Conservation (phyloP, 2,329 filamentous ascomycete genomes). For the Fusarium pseudoanthophilum region DNA sequence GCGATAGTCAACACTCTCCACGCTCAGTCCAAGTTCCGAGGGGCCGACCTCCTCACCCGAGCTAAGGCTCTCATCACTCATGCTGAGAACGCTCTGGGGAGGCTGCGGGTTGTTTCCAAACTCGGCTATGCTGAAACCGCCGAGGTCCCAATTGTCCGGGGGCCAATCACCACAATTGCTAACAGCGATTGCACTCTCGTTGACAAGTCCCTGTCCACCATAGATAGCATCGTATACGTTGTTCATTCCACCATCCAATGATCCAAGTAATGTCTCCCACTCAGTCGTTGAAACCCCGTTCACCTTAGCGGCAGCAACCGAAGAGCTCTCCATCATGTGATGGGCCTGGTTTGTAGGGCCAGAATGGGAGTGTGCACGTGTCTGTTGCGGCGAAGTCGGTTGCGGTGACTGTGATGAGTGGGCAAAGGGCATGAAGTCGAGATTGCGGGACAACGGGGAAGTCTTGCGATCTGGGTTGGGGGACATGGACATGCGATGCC, state of each 20-base stretch:
- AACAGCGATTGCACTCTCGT: slow-evolving; percentile 58
- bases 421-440: slow-evolving; percentile 69
- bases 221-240: slow-evolving; percentile 90
- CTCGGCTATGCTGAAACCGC: slow-evolving; percentile 62
- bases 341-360: slow-evolving; percentile 32
- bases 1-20: slow-evolving; percentile 50
- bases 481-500: slow-evolving; percentile 61
- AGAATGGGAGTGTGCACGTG: slow-evolving; percentile 51
- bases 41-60: slow-evolving; percentile 63
- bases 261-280: slow-evolving; percentile 85
- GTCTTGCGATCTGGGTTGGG: slow-evolving; percentile 47
- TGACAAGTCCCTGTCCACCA: slow-evolving; percentile 67
- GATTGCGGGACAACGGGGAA: slow-evolving; percentile 51
- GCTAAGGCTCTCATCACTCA: slow-evolving; percentile 69
- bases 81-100: slow-evolving; percentile 64
- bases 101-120: slow-evolving; percentile 55
- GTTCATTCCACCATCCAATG: slow-evolving; percentile 80
- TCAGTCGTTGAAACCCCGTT: slow-evolving; percentile 70
- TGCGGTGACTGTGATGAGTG: slow-evolving; percentile 60
- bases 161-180: slow-evolving; percentile 61
- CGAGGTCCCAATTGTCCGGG: slow-evolving; percentile 67
- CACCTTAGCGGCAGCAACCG: slow-evolving; percentile 46
- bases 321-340: slow-evolving; percentile 45
- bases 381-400: slow-evolving; percentile 60
- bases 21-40: slow-evolving; percentile 58